These are phyloP conservation scores for Neurospora tetrasperma DNA, from an alignment of 495 filamentous ascomycete species.

Conservation along the genomic window DNA sequence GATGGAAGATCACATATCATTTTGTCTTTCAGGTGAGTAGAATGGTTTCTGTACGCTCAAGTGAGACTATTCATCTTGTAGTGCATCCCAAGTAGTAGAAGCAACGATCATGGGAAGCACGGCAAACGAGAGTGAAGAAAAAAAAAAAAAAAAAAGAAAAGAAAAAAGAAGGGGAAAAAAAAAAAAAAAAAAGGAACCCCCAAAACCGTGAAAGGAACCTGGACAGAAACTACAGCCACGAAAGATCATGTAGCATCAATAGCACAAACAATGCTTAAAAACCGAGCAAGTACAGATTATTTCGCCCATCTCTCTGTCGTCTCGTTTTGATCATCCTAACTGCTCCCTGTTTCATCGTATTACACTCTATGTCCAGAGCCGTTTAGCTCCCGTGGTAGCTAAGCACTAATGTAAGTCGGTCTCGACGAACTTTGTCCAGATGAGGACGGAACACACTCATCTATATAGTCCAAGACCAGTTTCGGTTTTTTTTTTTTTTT, in stretches of 20 bases:
- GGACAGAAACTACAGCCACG: not conserved
- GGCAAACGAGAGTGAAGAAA: not conserved
- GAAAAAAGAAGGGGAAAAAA: not conserved
- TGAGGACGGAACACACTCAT: not conserved
- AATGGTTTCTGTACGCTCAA: not conserved
- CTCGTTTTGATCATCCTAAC: not conserved
- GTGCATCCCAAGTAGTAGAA: not conserved
- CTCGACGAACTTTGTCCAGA: not conserved
- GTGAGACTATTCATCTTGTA: not conserved
- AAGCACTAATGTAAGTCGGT: not conserved
- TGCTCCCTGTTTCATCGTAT: not conserved
- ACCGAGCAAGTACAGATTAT: not conserved
- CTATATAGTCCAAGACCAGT: no score
- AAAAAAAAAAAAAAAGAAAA: not conserved
- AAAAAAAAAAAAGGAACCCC: not conserved
- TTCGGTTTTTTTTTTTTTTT: no score
- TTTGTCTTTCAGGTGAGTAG: not conserved
- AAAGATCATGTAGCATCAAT: not conserved
- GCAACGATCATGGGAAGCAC: not conserved
- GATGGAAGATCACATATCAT: not conserved
- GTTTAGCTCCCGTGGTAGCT: not conserved
- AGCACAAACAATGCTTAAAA: not conserved
- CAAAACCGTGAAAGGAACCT: not conserved
- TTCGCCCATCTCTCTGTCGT: not conserved
- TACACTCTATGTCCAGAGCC: not conserved